Percentiles rank a stretch among this genome's conserved stretches.
Conservation (phyloP, 192 early-diverging fungal species). For the Entophlyctis luteolus region DNA sequence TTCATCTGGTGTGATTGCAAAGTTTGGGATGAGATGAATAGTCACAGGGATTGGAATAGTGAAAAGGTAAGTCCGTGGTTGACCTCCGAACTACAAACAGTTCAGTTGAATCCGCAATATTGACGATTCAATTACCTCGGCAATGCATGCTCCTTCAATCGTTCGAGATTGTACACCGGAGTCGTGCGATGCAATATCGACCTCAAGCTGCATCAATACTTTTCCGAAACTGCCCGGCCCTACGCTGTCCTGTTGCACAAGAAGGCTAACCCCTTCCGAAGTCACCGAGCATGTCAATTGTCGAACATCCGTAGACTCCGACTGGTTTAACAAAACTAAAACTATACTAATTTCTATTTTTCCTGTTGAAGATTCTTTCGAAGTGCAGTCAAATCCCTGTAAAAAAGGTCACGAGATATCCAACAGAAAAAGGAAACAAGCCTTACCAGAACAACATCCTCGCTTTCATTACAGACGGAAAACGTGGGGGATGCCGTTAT, state of each 20-base stretch:
- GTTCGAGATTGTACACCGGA: background rate
- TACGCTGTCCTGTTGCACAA: background rate
- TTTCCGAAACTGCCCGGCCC: constrained; percentile 1
- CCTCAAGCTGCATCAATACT: constrained; percentile 8
- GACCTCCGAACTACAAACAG: background rate
- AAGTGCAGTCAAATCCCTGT: constrained; percentile 18
- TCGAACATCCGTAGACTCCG: background rate
- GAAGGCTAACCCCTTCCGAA: background rate
- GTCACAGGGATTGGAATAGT: background rate
- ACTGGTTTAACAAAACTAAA: constrained; percentile 4
- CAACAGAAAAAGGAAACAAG: background rate
- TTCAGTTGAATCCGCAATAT: background rate
- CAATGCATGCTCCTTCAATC: constrained; percentile 3
- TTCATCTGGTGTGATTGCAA: background rate
- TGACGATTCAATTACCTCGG: background rate
- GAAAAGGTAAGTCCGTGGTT: constrained; percentile 1
- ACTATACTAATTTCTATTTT: background rate
- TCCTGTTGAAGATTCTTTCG: background rate
- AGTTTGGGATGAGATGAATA: background rate
- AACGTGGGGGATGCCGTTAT: constrained; percentile 10
- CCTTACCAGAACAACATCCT: constrained; percentile 14
- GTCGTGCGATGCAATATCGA: background rate
- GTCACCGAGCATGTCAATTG: background rate
- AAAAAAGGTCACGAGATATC: background rate
- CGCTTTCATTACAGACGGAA: constrained; percentile 8